phyloP scores from a whole-genome alignment of 163 green algal species.

The Smithsoniella earleae region DNA sequence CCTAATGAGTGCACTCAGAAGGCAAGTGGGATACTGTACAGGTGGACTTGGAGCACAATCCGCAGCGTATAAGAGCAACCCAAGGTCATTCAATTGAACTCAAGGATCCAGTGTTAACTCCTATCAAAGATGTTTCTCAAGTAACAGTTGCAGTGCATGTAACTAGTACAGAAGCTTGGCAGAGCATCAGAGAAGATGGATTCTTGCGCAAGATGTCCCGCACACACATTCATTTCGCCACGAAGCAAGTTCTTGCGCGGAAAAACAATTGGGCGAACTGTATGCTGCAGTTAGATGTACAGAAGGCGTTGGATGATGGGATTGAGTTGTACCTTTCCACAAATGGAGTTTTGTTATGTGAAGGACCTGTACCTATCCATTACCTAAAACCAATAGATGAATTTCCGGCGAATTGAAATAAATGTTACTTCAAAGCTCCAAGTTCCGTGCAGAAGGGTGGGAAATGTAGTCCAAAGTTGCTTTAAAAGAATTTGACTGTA shows the following conservation, averaged over 20 bases:
- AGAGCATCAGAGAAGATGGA: constrained; percentile 47
- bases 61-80: constrained; percentile 43
- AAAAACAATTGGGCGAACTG: constrained; percentile 50
- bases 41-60: constrained; percentile 1
- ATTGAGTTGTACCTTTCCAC: constrained; percentile 46
- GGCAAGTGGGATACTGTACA: no score
- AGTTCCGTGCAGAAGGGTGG: no score
- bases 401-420: no score
- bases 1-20: no score
- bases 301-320: constrained; percentile 43
- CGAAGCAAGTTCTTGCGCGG: constrained; percentile 42
- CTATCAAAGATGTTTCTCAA: constrained; percentile 33
- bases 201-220: constrained; percentile 50
- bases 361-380: constrained; percentile 48
- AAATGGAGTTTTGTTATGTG: constrained; percentile 54
- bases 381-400: constrained; percentile 37
- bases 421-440: no score
- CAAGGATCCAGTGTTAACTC: constrained; percentile 40
- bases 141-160: constrained; percentile 42
- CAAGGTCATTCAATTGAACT: constrained; percentile 50
- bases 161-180: constrained; percentile 46
- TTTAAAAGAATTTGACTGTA: no score
- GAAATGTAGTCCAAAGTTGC: no score
- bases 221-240: constrained; percentile 66
- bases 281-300: constrained; percentile 44